Conservation (phyloP, 2,329 filamentous ascomycete species). For the Ilyonectria mors-panacis region DNA sequence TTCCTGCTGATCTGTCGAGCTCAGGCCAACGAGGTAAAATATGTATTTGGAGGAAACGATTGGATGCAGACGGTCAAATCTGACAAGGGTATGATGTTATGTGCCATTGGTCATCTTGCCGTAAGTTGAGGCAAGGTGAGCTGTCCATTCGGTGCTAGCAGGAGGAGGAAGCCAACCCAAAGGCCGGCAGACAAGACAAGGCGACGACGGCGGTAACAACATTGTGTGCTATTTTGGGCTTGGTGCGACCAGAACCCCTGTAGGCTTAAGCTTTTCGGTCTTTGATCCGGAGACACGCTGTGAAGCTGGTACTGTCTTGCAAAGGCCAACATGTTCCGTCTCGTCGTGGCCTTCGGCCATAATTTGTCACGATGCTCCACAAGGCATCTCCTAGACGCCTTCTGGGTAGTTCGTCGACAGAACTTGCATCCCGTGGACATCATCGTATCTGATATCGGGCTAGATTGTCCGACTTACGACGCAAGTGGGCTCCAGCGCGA, state of each 20-base stretch:
- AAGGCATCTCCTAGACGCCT: conserved; percentile 4
- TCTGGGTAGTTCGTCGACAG: not conserved
- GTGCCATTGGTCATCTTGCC: conserved; percentile 1
- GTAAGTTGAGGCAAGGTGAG: not conserved
- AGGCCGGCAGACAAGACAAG: not conserved
- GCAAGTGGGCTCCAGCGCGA: not conserved
- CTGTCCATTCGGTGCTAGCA: not conserved
- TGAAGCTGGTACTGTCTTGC: not conserved
- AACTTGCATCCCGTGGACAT: conserved; percentile 4
- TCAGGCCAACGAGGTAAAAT: not conserved
- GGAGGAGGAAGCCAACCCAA: not conserved
- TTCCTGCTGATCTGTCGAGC: not conserved
- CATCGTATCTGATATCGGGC: not conserved
- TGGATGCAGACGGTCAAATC: conserved; percentile 15
- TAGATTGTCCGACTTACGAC: not conserved
- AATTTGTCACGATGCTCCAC: not conserved
- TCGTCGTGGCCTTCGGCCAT: conserved; percentile 2
- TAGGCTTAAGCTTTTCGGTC: conserved; percentile 5
- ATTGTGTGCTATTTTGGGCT: conserved; percentile 13
- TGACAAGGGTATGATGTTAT: not conserved
- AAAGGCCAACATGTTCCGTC: conserved; percentile 2
- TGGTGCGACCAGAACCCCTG: conserved; percentile 13
- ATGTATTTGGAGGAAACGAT: conserved; percentile 6
- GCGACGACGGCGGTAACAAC: conserved; percentile 1
- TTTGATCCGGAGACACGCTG: conserved; percentile 11